phyloP scores from a whole-genome alignment of 176 grass and related monocot species.

The Oryza officinalis region DNA sequence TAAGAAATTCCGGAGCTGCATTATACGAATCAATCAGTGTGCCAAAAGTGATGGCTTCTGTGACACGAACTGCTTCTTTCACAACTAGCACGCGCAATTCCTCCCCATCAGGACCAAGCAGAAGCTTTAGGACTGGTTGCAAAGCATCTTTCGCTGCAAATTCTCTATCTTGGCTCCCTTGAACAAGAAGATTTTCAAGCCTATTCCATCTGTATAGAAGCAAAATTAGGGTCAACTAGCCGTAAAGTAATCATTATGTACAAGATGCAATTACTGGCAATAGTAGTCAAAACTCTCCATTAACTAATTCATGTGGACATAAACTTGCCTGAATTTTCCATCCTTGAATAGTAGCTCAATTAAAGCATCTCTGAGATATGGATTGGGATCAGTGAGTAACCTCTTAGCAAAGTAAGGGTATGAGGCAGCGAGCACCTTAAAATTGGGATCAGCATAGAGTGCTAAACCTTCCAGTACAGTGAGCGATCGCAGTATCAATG shows the following conservation, averaged over 20 bases:
- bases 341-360: constrained; percentile 98
- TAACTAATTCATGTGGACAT: constrained; percentile 25
- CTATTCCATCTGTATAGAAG: constrained; percentile 84
- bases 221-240: constrained; percentile 26
- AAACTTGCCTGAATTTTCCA: constrained; percentile 85
- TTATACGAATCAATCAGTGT: constrained; percentile 76
- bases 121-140: constrained; percentile 86
- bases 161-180: constrained; percentile 90
- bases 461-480: constrained; percentile 98
- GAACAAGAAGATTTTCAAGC: constrained; percentile 98
- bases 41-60: constrained; percentile 80
- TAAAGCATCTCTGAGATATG: constrained; percentile 98
- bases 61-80: constrained; percentile 89
- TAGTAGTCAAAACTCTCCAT: background rate
- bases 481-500: constrained; percentile 85
- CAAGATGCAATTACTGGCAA: background rate
- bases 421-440: constrained; percentile 97
- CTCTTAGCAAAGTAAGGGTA: constrained; percentile 99
- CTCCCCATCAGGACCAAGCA: constrained; percentile 77
- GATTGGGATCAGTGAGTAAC: constrained; percentile 95
- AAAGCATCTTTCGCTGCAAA: constrained; percentile 93
- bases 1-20: constrained; percentile 68
- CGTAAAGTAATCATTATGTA: background rate
- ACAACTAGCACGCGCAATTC: constrained; percentile 77
- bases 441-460: constrained; percentile 90